Evolutionary conservation across 2,329 filamentous ascomycete genomes (phyloP).

Genomic region (Colletotrichum sp.): DNA sequence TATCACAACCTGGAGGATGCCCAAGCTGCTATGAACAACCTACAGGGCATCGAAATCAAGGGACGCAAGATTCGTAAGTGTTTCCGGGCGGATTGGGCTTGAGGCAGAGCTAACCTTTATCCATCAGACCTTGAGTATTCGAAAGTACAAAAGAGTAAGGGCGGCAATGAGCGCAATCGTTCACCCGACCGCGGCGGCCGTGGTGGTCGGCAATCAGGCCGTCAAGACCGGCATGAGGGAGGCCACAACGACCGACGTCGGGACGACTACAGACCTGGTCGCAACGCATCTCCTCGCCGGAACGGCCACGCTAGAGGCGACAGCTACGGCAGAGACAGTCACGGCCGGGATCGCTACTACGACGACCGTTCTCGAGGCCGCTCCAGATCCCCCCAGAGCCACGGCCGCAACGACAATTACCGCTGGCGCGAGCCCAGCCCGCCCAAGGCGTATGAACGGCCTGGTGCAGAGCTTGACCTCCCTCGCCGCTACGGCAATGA

Average conservation of each 20-base stretch:
- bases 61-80: slow-evolving; percentile 92
- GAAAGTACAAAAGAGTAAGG: slow-evolving; percentile 81
- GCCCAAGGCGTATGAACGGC: slow-evolving; percentile 37
- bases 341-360: slow-evolving; percentile 51
- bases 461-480: slow-evolving; percentile 70
- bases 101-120: neutral
- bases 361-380: slow-evolving; percentile 59
- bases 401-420: slow-evolving; percentile 57
- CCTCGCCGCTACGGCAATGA: slow-evolving; percentile 75
- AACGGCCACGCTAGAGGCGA: slow-evolving; percentile 35
- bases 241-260: slow-evolving; percentile 45
- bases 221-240: slow-evolving; percentile 54
- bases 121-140: slow-evolving; percentile 89
- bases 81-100: neutral
- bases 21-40: slow-evolving; percentile 72
- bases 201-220: slow-evolving; percentile 45
- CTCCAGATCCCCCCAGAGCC: slow-evolving; percentile 70
- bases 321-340: slow-evolving; percentile 67
- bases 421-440: slow-evolving; percentile 76
- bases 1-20: slow-evolving; percentile 82
- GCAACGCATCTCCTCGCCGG: slow-evolving; percentile 63
- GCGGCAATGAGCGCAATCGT: slow-evolving; percentile 58
- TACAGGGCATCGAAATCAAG: slow-evolving; percentile 82
- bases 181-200: slow-evolving; percentile 62
- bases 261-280: slow-evolving; percentile 70